Base-by-base conservation (phyloP, 2,329 filamentous ascomycete genomes). In the Dactylellina parvicollis region DNA sequence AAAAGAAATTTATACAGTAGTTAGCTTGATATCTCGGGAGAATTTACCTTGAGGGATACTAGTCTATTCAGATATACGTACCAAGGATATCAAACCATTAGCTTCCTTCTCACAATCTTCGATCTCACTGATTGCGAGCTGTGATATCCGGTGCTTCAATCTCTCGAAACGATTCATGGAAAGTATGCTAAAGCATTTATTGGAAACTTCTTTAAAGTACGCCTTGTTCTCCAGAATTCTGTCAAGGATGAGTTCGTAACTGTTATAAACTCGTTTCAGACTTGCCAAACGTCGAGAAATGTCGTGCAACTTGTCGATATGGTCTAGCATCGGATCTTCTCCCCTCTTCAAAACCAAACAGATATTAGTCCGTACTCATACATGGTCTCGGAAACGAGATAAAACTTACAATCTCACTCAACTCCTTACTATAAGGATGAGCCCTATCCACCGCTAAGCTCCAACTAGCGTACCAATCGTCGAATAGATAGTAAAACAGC, bases 401-500 rank as follows among this genome's bases (percentile, higher is more conserved):
- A n/a, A n/a, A 40, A 76, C 79, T 75, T 79, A 86, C 85, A 77
- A 88, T 77, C 32, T 80, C 76, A 69, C 86, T 84, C 18, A 89
- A 81, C 55, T 79, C 77, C 16, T 80, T 79, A 2, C 82, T 82
- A 54, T 85, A 85, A 52, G 81, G 81, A 72, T 84, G 83, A 71
- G 88, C 86, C 59, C 84, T 83, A 20, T 85, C 83, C 2, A 86
- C 85, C 49, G 89, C 84, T 9, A 89, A 81, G 34, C 83, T 84
- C 78, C 88, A 89, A 56, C 85, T 87, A 9, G 86, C 86, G 55
- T 85, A 83, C 87, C 87, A 89, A 77, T 89, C 88, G 77, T 89
- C 87, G 76, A 89, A 89, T 1, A 89, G 82, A 78, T 89, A 89
- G 77, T 88, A 89, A 78, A 89, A 87, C 1, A 89, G 80, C n/a